These are phyloP conservation scores for Letharia lupina DNA, from an alignment of 495 filamentous ascomycete genomes.

Conservation along the genomic window DNA sequence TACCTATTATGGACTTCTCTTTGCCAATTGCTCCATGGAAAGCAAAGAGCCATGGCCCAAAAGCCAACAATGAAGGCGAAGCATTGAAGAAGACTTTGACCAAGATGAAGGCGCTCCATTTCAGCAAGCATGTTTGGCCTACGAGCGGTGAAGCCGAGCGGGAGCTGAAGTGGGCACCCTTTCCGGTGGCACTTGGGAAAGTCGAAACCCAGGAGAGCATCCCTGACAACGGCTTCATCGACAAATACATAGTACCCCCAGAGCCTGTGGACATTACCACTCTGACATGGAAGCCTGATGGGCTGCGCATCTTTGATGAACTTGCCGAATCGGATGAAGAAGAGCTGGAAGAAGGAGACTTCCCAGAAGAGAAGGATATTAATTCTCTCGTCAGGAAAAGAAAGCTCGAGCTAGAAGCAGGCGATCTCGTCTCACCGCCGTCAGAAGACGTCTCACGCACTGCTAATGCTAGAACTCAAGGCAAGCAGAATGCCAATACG, in stretches of 20 bases:
- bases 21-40: conserved; percentile 50
- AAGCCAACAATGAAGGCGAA: conserved; percentile 70
- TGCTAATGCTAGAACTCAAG: neutral
- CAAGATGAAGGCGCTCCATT: conserved; percentile 78
- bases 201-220: conserved; percentile 30
- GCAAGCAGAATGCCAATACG: neutral
- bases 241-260: conserved; percentile 22
- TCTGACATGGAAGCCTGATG: conserved; percentile 44
- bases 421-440: neutral
- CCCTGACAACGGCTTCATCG: conserved; percentile 26
- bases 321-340: conserved; percentile 41
- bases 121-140: conserved; percentile 33
- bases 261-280: conserved; percentile 29
- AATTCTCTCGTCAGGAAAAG: conserved; percentile 25
- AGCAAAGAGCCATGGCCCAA: conserved; percentile 41
- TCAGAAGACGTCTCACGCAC: neutral
- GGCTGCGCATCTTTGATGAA: conserved; percentile 44
- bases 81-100: conserved; percentile 71
- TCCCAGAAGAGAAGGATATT: conserved; percentile 25
- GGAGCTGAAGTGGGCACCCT: conserved; percentile 33
- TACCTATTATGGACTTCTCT: conserved; percentile 55
- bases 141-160: conserved; percentile 16
- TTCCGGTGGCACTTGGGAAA: conserved; percentile 29
- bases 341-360: conserved; percentile 33
- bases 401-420: conserved; percentile 19